Percentiles rank a stretch among this genome's conserved stretches.
phyloP scores from a whole-genome alignment of 2,329 filamentous ascomycete genomes.

The Ophiostoma novo-ulmi region DNA sequence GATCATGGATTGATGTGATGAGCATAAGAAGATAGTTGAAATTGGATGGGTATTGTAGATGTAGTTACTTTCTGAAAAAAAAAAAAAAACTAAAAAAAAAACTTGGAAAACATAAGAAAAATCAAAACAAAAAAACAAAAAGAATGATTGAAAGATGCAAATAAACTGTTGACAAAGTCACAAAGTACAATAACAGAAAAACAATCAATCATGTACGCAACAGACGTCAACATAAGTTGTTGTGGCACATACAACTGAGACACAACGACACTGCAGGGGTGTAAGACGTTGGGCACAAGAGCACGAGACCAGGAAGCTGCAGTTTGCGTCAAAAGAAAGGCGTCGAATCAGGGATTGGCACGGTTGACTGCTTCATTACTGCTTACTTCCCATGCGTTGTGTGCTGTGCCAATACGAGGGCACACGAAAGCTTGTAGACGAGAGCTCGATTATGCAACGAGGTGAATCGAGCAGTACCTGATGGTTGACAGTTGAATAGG shows the following conservation, averaged over 20 bases:
- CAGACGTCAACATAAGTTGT: no score
- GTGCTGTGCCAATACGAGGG: background rate
- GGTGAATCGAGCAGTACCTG: no score
- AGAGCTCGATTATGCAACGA: background rate
- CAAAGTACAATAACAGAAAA: no score
- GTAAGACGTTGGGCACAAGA: background rate
- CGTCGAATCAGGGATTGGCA: background rate
- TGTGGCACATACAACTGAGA: background rate
- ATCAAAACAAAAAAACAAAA: no score
- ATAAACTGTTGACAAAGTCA: no score
- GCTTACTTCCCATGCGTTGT: background rate
- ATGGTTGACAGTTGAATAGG: no score
- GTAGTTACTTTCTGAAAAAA: background rate
- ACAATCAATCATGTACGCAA: no score
- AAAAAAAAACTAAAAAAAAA: background rate
- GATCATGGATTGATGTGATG: background rate
- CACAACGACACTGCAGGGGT: background rate
- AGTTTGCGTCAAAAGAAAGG: background rate
- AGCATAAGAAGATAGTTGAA: no score
- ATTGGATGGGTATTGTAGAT: background rate
- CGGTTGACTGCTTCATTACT: background rate
- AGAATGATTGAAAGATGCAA: no score
- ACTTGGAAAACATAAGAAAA: background rate
- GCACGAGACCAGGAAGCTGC: background rate
- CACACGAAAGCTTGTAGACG: background rate